phyloP scores from a whole-genome alignment of 1,284 basidiomycete species.

The Malassezia vespertilionis region DNA sequence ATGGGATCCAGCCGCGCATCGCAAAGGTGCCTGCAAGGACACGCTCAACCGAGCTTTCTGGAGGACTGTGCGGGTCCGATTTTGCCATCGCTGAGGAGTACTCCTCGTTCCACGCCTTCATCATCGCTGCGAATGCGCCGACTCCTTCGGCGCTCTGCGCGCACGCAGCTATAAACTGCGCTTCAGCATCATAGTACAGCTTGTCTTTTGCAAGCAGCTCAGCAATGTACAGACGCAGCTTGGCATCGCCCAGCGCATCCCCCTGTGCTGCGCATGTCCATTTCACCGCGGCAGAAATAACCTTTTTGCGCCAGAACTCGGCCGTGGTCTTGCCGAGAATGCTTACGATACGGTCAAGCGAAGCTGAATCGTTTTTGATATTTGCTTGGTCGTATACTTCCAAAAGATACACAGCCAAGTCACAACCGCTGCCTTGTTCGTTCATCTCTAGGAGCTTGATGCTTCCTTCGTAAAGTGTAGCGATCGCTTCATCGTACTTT shows the following conservation, averaged over 20 bases:
- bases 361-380: conserved; percentile 22
- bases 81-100: conserved; percentile 6
- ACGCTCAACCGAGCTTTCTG: conserved; percentile 12
- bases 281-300: conserved; percentile 39
- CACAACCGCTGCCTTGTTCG: conserved; percentile 44
- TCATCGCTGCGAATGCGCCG: conserved; percentile 6
- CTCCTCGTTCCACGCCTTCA: conserved; percentile 8
- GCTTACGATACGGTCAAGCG: conserved; percentile 22
- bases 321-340: conserved; percentile 25
- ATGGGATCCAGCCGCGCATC: conserved; percentile 13
- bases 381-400: conserved; percentile 35
- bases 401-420: conserved; percentile 42
- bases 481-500: conserved; percentile 38
- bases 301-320: conserved; percentile 45
- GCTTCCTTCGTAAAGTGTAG: conserved; percentile 30
- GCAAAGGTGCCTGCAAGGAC: conserved; percentile 14
- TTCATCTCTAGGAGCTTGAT: conserved; percentile 29
- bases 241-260: conserved; percentile 29
- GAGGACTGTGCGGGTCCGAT: not conserved
- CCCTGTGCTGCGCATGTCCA: conserved; percentile 27
- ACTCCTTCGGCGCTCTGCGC: not conserved
- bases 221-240: conserved; percentile 30
- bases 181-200: conserved; percentile 25
- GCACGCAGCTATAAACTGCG: conserved; percentile 29
- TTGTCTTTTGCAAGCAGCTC: conserved; percentile 30